phyloP scores from a whole-genome alignment of 179 eudicot genomes.

The Beta macrorhiza region DNA sequence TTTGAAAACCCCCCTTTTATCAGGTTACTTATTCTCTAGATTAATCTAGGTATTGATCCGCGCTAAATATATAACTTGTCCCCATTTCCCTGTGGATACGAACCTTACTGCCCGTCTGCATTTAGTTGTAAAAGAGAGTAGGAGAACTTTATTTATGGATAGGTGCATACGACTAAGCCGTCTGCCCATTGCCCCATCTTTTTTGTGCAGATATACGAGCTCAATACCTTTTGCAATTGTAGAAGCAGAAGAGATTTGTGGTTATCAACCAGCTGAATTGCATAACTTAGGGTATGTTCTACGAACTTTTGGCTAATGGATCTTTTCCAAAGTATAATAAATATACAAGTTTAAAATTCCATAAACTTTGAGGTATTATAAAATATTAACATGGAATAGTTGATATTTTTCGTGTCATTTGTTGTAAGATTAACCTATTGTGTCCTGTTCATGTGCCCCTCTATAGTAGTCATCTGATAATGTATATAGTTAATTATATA shows the following conservation, averaged over 20 bases:
- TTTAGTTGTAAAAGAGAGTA: too few relatives aligned
- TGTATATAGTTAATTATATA: background rate
- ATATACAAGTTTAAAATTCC: background rate
- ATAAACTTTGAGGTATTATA: background rate
- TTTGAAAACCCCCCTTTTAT: too few relatives aligned
- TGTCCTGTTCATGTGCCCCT: background rate
- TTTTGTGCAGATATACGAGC: conserved; percentile 38
- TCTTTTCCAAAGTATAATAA: background rate
- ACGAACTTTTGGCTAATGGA: conserved; percentile 8
- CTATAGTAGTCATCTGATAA: background rate
- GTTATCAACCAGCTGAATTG: conserved; percentile 85
- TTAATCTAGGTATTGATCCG: too few relatives aligned
- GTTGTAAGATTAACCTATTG: background rate
- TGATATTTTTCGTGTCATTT: background rate
- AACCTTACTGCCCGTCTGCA: too few relatives aligned
- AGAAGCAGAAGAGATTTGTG: conserved; percentile 72
- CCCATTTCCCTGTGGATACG: too few relatives aligned
- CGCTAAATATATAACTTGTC: too few relatives aligned
- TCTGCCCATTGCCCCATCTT: background rate
- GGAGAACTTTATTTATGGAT: too few relatives aligned
- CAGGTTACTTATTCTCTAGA: too few relatives aligned
- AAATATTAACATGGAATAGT: background rate
- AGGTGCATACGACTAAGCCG: too few relatives aligned
- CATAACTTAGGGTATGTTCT: conserved; percentile 65
- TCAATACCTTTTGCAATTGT: conserved; percentile 75